These are phyloP conservation scores for Puya raimondii DNA, from an alignment of 176 grass and related monocot genomes.

Conservation along the genomic window DNA sequence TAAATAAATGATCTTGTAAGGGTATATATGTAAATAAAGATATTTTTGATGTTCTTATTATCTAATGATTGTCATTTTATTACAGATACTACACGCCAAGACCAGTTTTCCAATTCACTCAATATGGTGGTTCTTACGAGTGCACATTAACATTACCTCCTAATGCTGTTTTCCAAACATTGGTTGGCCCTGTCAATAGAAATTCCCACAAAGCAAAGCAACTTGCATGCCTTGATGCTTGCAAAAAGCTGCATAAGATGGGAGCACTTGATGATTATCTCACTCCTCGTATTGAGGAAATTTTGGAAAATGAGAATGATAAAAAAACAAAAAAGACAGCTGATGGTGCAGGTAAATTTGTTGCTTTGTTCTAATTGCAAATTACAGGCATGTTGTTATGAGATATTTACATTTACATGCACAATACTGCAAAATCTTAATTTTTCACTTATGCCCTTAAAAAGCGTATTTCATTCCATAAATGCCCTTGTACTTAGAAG, in stretches of 20 bases:
- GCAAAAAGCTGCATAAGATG: constrained; percentile 70
- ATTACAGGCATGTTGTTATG: neutral
- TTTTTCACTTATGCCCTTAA: too few species aligned
- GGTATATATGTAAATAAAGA: too few species aligned
- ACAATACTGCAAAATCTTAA: too few species aligned
- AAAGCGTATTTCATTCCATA: too few species aligned
- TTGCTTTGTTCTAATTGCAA: neutral
- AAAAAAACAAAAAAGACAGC: constrained; percentile 15
- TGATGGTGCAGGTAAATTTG: constrained; percentile 50
- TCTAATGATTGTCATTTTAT: neutral
- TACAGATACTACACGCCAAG: constrained; percentile 45
- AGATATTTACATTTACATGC: neutral
- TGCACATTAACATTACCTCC: constrained; percentile 64
- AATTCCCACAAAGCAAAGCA: constrained; percentile 60
- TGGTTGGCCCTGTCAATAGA: constrained; percentile 50
- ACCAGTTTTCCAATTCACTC: constrained; percentile 38
- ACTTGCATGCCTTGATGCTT: constrained; percentile 74
- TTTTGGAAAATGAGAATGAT: constrained; percentile 6
- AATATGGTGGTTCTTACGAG: constrained; percentile 36
- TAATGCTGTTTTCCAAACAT: constrained; percentile 47
- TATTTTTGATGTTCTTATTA: too few species aligned
- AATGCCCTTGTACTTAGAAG: too few species aligned
- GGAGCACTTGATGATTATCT: constrained; percentile 66
- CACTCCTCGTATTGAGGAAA: constrained; percentile 34
- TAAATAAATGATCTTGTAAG: neutral